Evolutionary conservation across 1,139 yeast genomes (phyloP), one percentile per base, ranked within the genome.

Genomic region (Hansenula lynferdii): DNA sequence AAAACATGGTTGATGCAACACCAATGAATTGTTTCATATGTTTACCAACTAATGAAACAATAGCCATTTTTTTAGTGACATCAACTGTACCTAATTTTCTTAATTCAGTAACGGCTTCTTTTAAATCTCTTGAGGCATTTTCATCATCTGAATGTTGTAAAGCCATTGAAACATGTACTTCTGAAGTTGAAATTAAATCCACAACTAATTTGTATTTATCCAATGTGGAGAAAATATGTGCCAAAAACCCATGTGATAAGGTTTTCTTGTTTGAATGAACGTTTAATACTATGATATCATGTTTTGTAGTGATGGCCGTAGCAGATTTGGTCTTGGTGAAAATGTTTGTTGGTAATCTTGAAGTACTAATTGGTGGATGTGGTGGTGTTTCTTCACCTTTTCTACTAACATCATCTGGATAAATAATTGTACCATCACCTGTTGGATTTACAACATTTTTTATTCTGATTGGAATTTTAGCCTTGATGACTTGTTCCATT

Each of bases 121-220:
- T 75, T 49, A 85, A 68, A 28, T 72, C 70, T 42, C 64, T 64
- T 37, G 65, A 59, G 20, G 74, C 65, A 35, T 62, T 55, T 39
- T 80, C 84, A 31, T 75, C 75, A 44, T 85, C 94, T 37, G 78
- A 80, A 42, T 89, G 81, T 50, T 86, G 92, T 45, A 92, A 69
- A 2, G 98, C 98, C 98, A 92, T 90, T 15, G 97, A 90, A 22
- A 92, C 96, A 57, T 92, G 97, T 16, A 92, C 98, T 62, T 92
- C 97, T 0, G 97, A 87, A 4, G 98, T 92, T 29, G 97, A 87
- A 54, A 92, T 92, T 57, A 92, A 77, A 63, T 92, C 98, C 34
- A 92, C 97, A 40, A 92, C 97, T 44, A 92, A 67, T 61, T 77
- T 82, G 66, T 77, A 85, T 49, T 75, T 80, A 65, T 92, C 97